phyloP scores from a whole-genome alignment of 202 grass and related monocot genomes.

The Setaria italica region DNA sequence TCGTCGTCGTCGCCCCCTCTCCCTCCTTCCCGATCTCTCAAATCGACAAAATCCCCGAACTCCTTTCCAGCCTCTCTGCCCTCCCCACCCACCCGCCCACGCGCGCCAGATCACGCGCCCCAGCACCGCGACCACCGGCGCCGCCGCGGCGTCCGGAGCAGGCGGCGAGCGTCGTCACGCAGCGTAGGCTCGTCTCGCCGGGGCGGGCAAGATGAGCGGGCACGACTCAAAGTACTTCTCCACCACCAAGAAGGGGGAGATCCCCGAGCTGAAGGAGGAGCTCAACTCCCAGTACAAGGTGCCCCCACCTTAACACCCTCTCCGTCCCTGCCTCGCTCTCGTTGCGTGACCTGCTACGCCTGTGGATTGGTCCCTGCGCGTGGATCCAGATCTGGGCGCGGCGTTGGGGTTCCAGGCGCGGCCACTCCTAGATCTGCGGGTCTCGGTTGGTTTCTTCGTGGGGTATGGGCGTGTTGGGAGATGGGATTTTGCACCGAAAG shows the following conservation, averaged over 20 bases:
- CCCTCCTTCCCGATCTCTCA: slow-evolving; percentile 24
- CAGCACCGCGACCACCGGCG: slow-evolving; percentile 20
- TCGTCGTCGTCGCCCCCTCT: slow-evolving; percentile 16
- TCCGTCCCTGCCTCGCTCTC: not conserved
- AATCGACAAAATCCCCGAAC: slow-evolving; percentile 6
- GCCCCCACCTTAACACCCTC: not conserved
- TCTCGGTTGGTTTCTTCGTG: not conserved
- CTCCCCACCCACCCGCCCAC: slow-evolving; percentile 30
- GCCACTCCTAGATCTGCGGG: slow-evolving; percentile 43
- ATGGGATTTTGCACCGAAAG: slow-evolving; percentile 22
- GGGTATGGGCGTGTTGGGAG: slow-evolving; percentile 27
- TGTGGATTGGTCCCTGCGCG: slow-evolving; percentile 4
- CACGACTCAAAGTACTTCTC: slow-evolving; percentile 99
- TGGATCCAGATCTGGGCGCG: slow-evolving; percentile 56
- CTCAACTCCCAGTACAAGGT: slow-evolving; percentile 99
- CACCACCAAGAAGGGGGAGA: slow-evolving; percentile 99
- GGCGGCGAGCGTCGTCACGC: slow-evolving; percentile 28
- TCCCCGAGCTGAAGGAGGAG: slow-evolving; percentile 99
- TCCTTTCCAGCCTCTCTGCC: slow-evolving; percentile 11
- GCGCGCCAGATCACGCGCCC: slow-evolving; percentile 45
- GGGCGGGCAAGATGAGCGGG: slow-evolving; percentile 78
- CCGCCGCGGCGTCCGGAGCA: slow-evolving; percentile 31
- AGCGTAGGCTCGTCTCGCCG: slow-evolving; percentile 39
- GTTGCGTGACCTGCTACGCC: slow-evolving; percentile 4
- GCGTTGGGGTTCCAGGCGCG: slow-evolving; percentile 3